Evolutionary conservation across 345 rosid genomes (phyloP), one percentile per base, ranked within the genome.

Genomic region (Salix exigua): DNA sequence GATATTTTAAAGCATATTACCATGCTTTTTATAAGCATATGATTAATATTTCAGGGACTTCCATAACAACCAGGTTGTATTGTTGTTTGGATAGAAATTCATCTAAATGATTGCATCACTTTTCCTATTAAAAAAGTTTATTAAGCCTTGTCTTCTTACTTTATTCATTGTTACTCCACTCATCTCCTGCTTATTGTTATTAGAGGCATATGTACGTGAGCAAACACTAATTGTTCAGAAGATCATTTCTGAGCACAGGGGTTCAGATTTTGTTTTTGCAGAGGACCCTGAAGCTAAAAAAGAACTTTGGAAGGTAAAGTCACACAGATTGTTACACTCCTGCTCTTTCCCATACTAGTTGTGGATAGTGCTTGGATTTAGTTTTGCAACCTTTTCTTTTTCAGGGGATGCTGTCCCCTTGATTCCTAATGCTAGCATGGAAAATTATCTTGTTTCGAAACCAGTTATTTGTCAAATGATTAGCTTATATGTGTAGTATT

Each of bases 301-400:
- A 18, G 97, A 95, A 87, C 97, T 93, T 38, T 92, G 97, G 97
- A 91, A 85, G 96, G 99, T 92, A 87, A 46, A 4, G 7, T 79
- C 48, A 64, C 68, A 76, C 80, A 73, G 76, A 66, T 13, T 58
- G 17, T 72, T 46, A 3, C 4, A 5, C 70, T 66, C 40, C 11
- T 33, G 2, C 73, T 58, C 30, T 14, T 51, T 69, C 61, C 11
- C 11, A 18, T 74, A 16, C 40, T 44, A 68, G 12, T 37, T 77
- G 28, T 6, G 23, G 65, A 37, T 35, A 9, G 38, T 70, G 30
- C 61, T 66, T 46, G 7, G 13, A 2, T n/a, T 69, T 5, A 21
- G 44, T 69, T 65, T 75, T 23, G 31, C 66, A 25, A 11, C 33
- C 8, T 62, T 62, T 26, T 62, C 25, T 25, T 53, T 53, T 53